These are phyloP conservation scores for Vaccinium darrowii DNA, from an alignment of 148 eudicot genomes.

Conservation along the genomic window DNA sequence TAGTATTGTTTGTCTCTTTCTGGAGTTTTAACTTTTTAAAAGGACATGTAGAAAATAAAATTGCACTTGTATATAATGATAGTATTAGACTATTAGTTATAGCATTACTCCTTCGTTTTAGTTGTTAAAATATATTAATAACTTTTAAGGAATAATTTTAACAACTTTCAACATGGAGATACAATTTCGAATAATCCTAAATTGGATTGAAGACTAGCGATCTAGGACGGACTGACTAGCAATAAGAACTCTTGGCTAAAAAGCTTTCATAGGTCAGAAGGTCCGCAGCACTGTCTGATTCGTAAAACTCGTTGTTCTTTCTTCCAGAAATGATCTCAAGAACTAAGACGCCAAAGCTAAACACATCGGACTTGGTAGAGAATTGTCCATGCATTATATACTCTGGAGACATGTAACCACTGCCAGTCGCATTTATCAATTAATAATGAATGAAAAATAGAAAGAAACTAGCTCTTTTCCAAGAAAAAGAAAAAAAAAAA, in stretches of 20 bases:
- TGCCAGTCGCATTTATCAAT: conserved; percentile 5
- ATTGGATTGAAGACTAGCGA: background rate
- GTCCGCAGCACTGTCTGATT: conserved; percentile 13
- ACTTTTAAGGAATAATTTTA: background rate
- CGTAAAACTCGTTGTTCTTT: conserved; percentile 18
- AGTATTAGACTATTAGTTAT: too few relatives aligned
- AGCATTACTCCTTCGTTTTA: too few relatives aligned
- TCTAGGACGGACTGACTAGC: background rate
- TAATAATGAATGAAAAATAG: background rate
- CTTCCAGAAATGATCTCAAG: conserved; percentile 49
- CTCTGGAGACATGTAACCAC: conserved; percentile 70
- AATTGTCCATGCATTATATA: conserved; percentile 44
- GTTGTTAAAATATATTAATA: background rate
- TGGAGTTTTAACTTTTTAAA: too few relatives aligned
- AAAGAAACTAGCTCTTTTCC: background rate
- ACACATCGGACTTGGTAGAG: conserved; percentile 54
- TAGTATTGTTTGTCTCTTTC: background rate
- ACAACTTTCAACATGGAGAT: background rate
- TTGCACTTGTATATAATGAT: too few relatives aligned
- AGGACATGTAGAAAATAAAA: background rate
- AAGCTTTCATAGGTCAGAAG: conserved; percentile 38
- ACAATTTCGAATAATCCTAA: background rate
- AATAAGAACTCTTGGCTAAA: background rate
- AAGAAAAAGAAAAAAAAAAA: background rate
- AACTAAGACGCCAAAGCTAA: conserved; percentile 53